These are phyloP conservation scores for Quercus lobata DNA, from an alignment of 331 rosid species.

Conservation along the genomic window DNA sequence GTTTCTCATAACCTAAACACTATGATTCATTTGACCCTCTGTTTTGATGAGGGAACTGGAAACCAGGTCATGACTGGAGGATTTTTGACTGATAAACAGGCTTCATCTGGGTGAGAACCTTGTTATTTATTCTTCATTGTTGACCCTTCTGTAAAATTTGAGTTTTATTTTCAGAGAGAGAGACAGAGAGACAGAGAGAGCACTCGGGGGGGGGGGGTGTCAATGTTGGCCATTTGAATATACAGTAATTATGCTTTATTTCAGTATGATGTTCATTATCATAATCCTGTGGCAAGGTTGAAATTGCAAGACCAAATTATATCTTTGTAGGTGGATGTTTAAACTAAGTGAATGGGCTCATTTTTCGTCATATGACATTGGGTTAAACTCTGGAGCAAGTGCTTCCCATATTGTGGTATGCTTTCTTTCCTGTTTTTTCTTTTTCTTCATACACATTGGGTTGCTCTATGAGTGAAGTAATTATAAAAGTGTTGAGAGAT, in stretches of 20 bases:
- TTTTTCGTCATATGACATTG: conserved; percentile 83
- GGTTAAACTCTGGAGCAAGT: conserved; percentile 86
- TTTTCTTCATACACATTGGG: not conserved
- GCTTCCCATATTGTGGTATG: conserved; percentile 87
- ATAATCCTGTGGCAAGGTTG: conserved; percentile 8
- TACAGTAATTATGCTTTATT: not conserved
- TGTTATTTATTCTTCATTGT: conserved; percentile 4
- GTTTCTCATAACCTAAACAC: conserved; percentile 69
- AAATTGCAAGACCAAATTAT: conserved; percentile 8
- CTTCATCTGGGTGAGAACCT: conserved; percentile 78
- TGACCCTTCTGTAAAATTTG: not conserved
- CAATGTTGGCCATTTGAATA: not conserved
- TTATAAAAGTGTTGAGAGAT: not conserved
- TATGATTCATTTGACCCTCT: conserved; percentile 80
- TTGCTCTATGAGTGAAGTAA: no score
- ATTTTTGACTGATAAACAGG: conserved; percentile 88
- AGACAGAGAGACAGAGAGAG: not conserved
- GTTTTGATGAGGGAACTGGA: conserved; percentile 99
- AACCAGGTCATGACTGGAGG: conserved; percentile 97
- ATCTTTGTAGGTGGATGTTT: conserved; percentile 74
- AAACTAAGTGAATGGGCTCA: conserved; percentile 97
- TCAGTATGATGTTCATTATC: conserved; percentile 10
- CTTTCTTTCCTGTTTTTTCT: conserved; percentile 12
- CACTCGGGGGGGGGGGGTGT: not conserved
- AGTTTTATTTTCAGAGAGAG: not conserved